Conservation (phyloP, 208 protist species). For the Novymonas esmeraldas region DNA sequence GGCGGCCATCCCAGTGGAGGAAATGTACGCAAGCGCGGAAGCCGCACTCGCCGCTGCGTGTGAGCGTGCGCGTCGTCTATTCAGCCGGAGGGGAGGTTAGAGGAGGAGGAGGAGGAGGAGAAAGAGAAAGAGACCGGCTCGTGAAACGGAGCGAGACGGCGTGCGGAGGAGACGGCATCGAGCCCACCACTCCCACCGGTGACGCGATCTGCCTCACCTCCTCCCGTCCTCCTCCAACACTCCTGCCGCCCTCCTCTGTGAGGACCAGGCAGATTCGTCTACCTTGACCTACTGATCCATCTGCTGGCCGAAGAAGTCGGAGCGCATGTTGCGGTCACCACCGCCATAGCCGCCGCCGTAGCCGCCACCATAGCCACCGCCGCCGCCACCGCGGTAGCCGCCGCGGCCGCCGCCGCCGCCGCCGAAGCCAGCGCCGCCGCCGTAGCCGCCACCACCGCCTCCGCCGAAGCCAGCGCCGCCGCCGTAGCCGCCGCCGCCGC, state of each 20-base stretch:
- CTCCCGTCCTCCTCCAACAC: not conserved
- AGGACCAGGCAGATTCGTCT: too few relatives aligned
- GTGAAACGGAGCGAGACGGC: not conserved
- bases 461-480: slow-evolving; percentile 10
- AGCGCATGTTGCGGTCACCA: slow-evolving; percentile 33
- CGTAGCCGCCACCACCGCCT: slow-evolving; percentile 23
- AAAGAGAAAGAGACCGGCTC: not conserved
- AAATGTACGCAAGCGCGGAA: not conserved
- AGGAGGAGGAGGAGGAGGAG: not conserved
- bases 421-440: slow-evolving; percentile 17
- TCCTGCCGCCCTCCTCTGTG: not conserved
- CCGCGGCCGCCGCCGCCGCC: slow-evolving; percentile 33
- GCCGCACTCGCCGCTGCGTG: too few relatives aligned
- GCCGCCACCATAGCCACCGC: slow-evolving; percentile 27
- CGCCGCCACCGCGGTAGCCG: slow-evolving; percentile 23
- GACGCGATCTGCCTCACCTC: not conserved
- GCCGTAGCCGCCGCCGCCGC: slow-evolving; percentile 19
- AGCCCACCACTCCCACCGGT: too few relatives aligned
- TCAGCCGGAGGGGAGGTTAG: too few relatives aligned
- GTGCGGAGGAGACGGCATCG: too few relatives aligned
- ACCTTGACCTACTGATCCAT: slow-evolving; percentile 12
- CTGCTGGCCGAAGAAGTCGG: slow-evolving; percentile 60
- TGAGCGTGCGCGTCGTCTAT: too few relatives aligned
- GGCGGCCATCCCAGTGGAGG: not conserved
- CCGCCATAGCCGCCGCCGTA: slow-evolving; percentile 14